Conservation (phyloP, 164 flowering plant genomes). For the Magnolia officinalis region DNA sequence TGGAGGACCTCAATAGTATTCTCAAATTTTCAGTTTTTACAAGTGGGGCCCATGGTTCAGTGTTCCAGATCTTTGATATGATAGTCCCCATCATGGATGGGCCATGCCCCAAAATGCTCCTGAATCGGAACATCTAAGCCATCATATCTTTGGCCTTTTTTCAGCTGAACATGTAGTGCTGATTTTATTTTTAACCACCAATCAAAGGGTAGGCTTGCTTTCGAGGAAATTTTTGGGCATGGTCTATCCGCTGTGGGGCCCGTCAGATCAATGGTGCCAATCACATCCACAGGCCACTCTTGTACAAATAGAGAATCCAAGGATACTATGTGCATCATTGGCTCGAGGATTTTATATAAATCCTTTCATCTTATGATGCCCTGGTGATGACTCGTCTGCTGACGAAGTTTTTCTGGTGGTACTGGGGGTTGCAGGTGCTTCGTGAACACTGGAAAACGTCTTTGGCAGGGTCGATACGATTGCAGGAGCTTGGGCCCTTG, state of each 20-base stretch:
- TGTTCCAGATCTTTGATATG: neutral
- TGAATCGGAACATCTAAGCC: no score
- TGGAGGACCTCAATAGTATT: neutral
- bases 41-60: neutral
- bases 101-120: no score
- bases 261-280: no score
- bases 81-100: no score
- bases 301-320: neutral
- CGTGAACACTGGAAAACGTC: constrained; percentile 78
- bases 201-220: no score
- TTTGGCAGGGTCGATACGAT: constrained; percentile 45
- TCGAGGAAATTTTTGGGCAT: no score
- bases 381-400: constrained; percentile 4
- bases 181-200: no score
- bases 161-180: no score
- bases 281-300: neutral
- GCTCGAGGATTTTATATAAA: neutral
- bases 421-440: constrained; percentile 44
- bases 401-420: constrained; percentile 9
- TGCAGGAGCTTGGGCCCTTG: constrained; percentile 83
- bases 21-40: neutral
- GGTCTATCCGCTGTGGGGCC: no score
- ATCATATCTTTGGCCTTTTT: no score
- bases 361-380: neutral
- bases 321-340: neutral